Evolutionary conservation across 2,329 filamentous ascomycete genomes (phyloP).

Genomic region (Arthroderma sp.): DNA sequence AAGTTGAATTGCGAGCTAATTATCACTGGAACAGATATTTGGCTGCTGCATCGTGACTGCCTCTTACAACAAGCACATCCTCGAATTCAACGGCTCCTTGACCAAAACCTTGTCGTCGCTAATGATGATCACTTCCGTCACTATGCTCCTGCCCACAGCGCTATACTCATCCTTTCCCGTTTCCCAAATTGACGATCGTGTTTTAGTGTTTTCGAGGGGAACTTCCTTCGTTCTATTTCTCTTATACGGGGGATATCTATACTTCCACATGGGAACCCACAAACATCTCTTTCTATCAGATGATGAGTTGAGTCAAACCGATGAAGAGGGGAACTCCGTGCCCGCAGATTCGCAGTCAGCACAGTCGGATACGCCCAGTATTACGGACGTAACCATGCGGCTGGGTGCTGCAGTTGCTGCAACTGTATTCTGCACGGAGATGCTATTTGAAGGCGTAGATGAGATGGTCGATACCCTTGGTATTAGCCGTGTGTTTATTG

Average conservation of each 20-base stretch:
- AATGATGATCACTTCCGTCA: conserved; percentile 63
- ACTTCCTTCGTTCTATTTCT: conserved; percentile 62
- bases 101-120: conserved; percentile 48
- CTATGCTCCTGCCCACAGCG: conserved; percentile 65
- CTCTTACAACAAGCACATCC: conserved; percentile 56
- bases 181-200: conserved; percentile 27
- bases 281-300: conserved; percentile 52
- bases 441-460: conserved; percentile 64
- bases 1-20: no score
- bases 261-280: conserved; percentile 67
- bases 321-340: conserved; percentile 20
- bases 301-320: conserved; percentile 11
- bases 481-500: conserved; percentile 70
- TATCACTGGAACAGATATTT: conserved; percentile 33
- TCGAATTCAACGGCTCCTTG: conserved; percentile 41
- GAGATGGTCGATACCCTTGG: conserved; percentile 54
- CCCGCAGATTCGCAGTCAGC: conserved; percentile 24
- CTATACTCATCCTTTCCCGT: conserved; percentile 52
- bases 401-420: conserved; percentile 59
- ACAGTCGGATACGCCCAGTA: conserved; percentile 46
- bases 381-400: conserved; percentile 49
- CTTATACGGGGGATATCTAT: conserved; percentile 63
- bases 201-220: conserved; percentile 59
- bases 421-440: conserved; percentile 56
- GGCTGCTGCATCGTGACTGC: conserved; percentile 70